Evolutionary conservation across 345 rosid genomes (phyloP), one percentile per base, ranked within the genome.

Genomic region (Salix koriyanagi): DNA sequence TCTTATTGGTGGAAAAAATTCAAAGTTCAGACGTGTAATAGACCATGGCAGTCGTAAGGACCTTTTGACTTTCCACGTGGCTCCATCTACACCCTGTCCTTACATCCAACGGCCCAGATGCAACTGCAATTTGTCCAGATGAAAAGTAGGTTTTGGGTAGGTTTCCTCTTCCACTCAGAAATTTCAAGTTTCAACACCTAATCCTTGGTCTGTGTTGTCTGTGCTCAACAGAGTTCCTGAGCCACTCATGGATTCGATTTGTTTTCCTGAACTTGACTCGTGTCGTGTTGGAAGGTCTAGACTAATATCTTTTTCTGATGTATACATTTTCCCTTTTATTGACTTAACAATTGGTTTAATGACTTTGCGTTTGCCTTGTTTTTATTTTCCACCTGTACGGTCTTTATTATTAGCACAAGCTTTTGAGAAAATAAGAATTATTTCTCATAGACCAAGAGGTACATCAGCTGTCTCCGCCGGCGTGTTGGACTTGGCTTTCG

Each of bases 301-400:
- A 58, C 0, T 58, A 3, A 3, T 1, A n/a, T 54, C 2, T 21
- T 21, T 52, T 3, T 21, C 60, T 2, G 1, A 52, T 2, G 60
- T 6, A 6, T n/a, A n/a, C 28, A 6, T 21, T n/a, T 56, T 9
- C 4, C 62, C 6, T 10, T 58, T 10, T 11, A 0, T 56, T 58
- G 64, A 23, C 64, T n/a, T 3, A 0, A 23, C 15, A 58, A 23
- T 58, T 58, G 28, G 28, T 23, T 3, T n/a, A 12, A 11, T 23
- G 15, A 58, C 23, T 23, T n/a, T n/a, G 0, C 0, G 15, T n/a
- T n/a, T 12, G 4, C 26, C 3, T 1, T 56, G 3, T n/a, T 56
- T n/a, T 56, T 46, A 13, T 0, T 2, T 6, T 0, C 3, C 1
- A 41, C 1, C 0, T 10, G 11, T 10, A 34, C 37, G 37, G 0